Percentiles rank a stretch among this genome's conserved stretches.
These are phyloP conservation scores for Periglandula ipomoeae DNA, from an alignment of 2,329 filamentous ascomycete species.

Conservation along the genomic window DNA sequence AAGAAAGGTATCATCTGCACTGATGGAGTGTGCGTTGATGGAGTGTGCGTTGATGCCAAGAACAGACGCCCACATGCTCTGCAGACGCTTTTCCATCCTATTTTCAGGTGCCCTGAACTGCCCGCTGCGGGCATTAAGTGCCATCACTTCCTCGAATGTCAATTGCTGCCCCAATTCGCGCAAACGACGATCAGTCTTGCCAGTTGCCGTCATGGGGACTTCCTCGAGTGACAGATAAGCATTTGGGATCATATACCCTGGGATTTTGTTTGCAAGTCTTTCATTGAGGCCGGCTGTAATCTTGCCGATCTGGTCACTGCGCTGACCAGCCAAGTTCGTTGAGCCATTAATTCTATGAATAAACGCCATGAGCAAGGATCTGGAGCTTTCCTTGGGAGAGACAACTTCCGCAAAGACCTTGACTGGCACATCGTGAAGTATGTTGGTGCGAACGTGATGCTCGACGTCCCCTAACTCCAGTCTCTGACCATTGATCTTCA, in stretches of 20 bases:
- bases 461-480: constrained; percentile 31
- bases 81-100: constrained; percentile 4
- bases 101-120: neutral
- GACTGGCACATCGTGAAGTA: neutral
- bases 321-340: neutral
- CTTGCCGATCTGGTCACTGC: neutral
- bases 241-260: constrained; percentile 11
- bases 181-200: constrained; percentile 12
- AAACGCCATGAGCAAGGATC: constrained; percentile 1
- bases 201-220: constrained; percentile 9
- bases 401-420: constrained; percentile 3
- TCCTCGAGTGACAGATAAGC: constrained; percentile 11
- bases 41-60: constrained; percentile 5
- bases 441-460: constrained; percentile 3
- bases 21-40: constrained; percentile 7
- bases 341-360: neutral
- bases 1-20: constrained; percentile 10
- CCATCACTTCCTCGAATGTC: neutral
- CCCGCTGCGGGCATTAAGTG: neutral
- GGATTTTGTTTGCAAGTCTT: constrained; percentile 10
- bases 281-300: neutral
- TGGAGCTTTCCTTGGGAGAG: neutral
- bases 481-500: constrained; percentile 46
- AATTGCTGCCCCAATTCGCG: constrained; percentile 1
- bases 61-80: constrained; percentile 11